phyloP scores from a whole-genome alignment of 2,329 filamentous ascomycete species.

The Acephala macrosclerotiorum region DNA sequence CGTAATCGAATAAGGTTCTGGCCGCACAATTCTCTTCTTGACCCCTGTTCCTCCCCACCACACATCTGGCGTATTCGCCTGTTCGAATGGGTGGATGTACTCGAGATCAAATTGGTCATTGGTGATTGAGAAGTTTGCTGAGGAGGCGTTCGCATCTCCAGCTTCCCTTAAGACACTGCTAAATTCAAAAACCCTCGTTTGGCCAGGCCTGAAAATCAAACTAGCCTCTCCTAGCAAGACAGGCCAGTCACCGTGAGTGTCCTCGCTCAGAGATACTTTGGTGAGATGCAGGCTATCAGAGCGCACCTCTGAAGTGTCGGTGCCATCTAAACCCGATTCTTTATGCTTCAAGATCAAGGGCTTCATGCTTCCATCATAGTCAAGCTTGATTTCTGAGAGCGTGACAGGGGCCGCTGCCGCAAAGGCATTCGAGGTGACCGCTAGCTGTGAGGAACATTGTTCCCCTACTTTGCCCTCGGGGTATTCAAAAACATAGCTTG shows the following conservation, averaged over 20 bases:
- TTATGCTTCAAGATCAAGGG: slow-evolving; percentile 55
- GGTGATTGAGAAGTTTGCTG: slow-evolving; percentile 68
- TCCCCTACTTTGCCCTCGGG: slow-evolving; percentile 69
- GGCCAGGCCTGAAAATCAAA: slow-evolving; percentile 70
- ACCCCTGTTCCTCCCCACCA: slow-evolving; percentile 58
- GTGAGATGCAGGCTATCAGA: slow-evolving; percentile 23
- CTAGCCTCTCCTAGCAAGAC: slow-evolving; percentile 63
- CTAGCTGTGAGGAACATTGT: slow-evolving; percentile 62
- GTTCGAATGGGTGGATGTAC: slow-evolving; percentile 65
- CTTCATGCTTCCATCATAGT: slow-evolving; percentile 65
- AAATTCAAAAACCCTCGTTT: slow-evolving; percentile 75
- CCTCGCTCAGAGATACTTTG: slow-evolving; percentile 35
- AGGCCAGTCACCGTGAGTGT: slow-evolving; percentile 43
- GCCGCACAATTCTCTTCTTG: slow-evolving; percentile 56
- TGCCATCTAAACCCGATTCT: slow-evolving; percentile 8
- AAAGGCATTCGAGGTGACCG: slow-evolving; percentile 63
- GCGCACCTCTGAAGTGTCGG: background rate
- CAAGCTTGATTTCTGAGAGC: slow-evolving; percentile 59
- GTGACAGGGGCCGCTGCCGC: slow-evolving; percentile 58
- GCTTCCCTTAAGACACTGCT: slow-evolving; percentile 80
- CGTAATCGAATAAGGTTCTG: slow-evolving; percentile 64
- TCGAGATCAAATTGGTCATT: slow-evolving; percentile 72
- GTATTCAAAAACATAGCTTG: slow-evolving; percentile 64
- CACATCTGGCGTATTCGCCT: slow-evolving; percentile 50
- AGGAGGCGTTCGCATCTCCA: slow-evolving; percentile 74